Base-by-base conservation (phyloP, 1,284 basidiomycete genomes). In the Leccinum solheimii region DNA sequence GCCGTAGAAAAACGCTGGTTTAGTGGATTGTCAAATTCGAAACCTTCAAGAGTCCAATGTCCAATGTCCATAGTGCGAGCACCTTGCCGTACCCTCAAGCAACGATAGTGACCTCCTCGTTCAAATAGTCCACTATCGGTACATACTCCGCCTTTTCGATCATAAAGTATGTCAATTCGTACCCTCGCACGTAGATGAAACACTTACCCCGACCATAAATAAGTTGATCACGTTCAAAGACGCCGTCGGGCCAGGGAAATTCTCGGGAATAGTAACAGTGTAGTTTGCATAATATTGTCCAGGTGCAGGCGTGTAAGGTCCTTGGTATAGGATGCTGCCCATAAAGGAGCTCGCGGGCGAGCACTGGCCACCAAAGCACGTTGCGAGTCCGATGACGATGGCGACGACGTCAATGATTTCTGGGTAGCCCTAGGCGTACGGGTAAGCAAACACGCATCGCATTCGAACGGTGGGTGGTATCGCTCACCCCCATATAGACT, bases 121-220 rank as follows among this genome's bases (percentile, higher is more conserved):
- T 73, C 62, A 73, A 40, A 57, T 64, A 72, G 14, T 73, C 40
- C 49, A 72, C 54, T 43, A 63, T 1, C 2, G 72, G 72, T n/a
- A 0, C 59, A 13, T 60, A 64, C 5, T 19, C 16, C 0, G 59
- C 70, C 72, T 72, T 56, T 50, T 3, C 16, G 13, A 60, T 43
- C 2, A 34, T 3, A 38, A 32, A 3, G 14, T 5, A 45, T 26
- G 14, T 69, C n/a, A 69, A 49, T 2, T 9, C 60, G 40, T 7
- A 30, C 8, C 27, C 27, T 30, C 8, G 27, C 8, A 30, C 45
- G 6, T 16, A 19, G 40, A 14, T 26, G 16, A 23, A 50, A 21
- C 10, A 68, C 72, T 62, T 57, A 72, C 70, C 58, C 72, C 72
- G 8, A 73, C 69, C 71, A 72, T 57, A 58, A 68, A 72, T 0